Percentiles rank a stretch among this genome's conserved stretches.
These are phyloP conservation scores for Teunomyces funiuensis DNA, from an alignment of 805 yeast species.

Conservation along the genomic window DNA sequence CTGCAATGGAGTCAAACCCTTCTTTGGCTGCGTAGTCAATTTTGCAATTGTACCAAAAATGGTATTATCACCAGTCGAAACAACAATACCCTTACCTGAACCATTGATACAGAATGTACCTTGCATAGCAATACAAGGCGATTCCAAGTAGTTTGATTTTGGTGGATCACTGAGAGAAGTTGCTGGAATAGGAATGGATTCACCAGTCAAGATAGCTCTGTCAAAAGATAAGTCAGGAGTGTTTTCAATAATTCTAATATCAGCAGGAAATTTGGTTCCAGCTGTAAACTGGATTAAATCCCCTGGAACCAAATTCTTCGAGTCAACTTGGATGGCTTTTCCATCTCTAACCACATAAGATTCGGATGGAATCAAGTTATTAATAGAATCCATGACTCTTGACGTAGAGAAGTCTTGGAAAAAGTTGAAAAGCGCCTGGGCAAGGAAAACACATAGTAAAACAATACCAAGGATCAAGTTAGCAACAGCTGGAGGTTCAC, in stretches of 20 bases:
- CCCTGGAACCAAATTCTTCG: constrained; percentile 44
- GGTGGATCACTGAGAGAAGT: constrained; percentile 22
- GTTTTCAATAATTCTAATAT: constrained; percentile 38
- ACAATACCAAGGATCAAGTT: constrained; percentile 45
- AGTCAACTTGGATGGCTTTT: constrained; percentile 20
- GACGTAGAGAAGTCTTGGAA: constrained; percentile 49
- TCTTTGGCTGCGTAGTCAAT: constrained; percentile 38
- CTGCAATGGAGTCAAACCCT: constrained; percentile 43
- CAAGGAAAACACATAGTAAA: constrained; percentile 37
- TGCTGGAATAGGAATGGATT: constrained; percentile 41
- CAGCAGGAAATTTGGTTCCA: constrained; percentile 49
- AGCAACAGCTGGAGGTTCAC: constrained; percentile 45
- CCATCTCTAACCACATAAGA: constrained; percentile 38
- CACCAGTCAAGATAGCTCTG: constrained; percentile 50
- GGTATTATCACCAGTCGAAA: constrained; percentile 44
- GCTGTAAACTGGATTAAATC: constrained; percentile 38
- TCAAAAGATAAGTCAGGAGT: constrained; percentile 44
- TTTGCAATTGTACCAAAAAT: constrained; percentile 49
- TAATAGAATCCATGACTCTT: constrained; percentile 48
- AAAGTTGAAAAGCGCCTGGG: constrained; percentile 46
- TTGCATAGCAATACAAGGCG: constrained; percentile 44
- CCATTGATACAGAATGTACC: constrained; percentile 47
- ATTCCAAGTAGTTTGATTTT: constrained; percentile 43
- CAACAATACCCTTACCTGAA: constrained; percentile 43
- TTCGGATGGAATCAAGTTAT: constrained; percentile 42